Evolutionary conservation across 768 basidiomycete species (phyloP), one percentile per base, ranked within the genome.

Genomic region (Hypholoma sublateritium): DNA sequence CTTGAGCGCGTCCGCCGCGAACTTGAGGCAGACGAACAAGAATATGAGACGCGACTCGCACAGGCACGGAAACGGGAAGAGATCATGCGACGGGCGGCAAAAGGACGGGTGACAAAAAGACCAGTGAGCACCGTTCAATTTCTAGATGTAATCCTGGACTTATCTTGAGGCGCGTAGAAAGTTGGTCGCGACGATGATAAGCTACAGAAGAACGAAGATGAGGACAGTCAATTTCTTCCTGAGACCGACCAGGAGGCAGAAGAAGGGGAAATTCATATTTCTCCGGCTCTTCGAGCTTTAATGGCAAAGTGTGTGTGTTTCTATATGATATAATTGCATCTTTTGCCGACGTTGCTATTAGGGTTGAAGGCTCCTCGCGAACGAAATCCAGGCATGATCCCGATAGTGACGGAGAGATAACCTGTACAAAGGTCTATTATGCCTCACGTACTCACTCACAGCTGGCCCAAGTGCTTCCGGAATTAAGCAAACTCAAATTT

Each of bases 401-500:
- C 12, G 64, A 70, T 21, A 67, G 66, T 13, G 72, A 71, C 53
- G 74, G 74, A 44, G 86, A 86, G 56, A 79, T 80, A 14, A 78
- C 80, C 4, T 90, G 88, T 65, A 88, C 84, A 36, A 91, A 93
- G 77, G 88, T 98, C 58, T 97, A 86, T 70, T 97, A 95, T 66
- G 91, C 95, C 0, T 98, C 97, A 0, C 80, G 96, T 32, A 99
- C 96, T 0, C 96, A 99, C 72, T 95, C 95, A 1, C 96, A 99
- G 66, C 82, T 99, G 3, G 80, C 94, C 1, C 96, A 99, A 69
- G 80, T 98, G 3, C 78, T 95, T 16, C 88, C 89, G 3, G 97
- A 99, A 67, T 77, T 98, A 9, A 80, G 75, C 39, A 89, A 85
- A 63, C 81, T 96, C n/a, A 78, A 78, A 59, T 69, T 95, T 5